Conservation (phyloP, 495 filamentous ascomycete genomes). For the Penicillium daleae region DNA sequence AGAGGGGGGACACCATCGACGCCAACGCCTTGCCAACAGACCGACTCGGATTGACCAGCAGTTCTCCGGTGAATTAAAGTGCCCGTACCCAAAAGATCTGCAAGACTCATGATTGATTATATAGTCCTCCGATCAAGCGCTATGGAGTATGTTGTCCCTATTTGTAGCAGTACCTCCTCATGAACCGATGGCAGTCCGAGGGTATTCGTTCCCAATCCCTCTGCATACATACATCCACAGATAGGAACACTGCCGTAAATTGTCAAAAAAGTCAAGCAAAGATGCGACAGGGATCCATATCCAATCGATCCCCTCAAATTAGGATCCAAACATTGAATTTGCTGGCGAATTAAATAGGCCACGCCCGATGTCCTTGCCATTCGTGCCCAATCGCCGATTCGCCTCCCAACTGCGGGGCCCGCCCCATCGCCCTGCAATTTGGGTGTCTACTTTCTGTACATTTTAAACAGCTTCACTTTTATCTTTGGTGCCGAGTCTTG, state of each 20-base stretch:
- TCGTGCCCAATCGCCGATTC: constrained; percentile 34
- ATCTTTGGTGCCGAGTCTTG: neutral
- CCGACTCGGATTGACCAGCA: constrained; percentile 19
- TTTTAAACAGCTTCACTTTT: constrained; percentile 1
- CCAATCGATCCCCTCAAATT: neutral
- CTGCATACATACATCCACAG: neutral
- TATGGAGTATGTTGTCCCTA: neutral
- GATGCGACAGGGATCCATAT: neutral
- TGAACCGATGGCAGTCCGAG: neutral
- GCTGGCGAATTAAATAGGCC: neutral
- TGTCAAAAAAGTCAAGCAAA: neutral
- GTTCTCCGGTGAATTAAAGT: neutral
- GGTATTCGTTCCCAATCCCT: neutral
- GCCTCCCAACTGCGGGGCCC: constrained; percentile 24
- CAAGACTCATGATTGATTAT: neutral
- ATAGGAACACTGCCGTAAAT: neutral
- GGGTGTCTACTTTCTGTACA: neutral
- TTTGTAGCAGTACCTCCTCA: neutral
- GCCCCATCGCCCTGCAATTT: neutral
- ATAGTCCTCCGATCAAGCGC: neutral
- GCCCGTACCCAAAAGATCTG: constrained; percentile 2
- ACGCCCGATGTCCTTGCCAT: constrained; percentile 7
- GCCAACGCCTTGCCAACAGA: constrained; percentile 24
- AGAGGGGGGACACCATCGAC: constrained; percentile 25
- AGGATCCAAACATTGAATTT: neutral